phyloP scores from a whole-genome alignment of 192 early-diverging fungal species.

The Umbelopsis sp. region DNA sequence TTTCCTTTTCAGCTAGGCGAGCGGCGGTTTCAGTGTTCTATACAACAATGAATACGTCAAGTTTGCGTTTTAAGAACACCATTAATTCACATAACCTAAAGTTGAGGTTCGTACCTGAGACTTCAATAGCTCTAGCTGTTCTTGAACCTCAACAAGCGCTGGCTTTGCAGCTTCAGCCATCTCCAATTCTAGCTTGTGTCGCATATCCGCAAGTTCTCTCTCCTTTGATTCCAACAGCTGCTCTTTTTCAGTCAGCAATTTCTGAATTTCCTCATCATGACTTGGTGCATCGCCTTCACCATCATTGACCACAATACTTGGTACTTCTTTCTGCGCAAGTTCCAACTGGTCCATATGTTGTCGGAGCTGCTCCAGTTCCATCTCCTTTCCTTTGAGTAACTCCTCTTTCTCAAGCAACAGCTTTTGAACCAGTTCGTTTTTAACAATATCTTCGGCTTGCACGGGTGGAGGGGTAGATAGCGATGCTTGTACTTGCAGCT shows the following conservation, averaged over 20 bases:
- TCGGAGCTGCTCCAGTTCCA: conserved; percentile 14
- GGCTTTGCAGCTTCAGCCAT: conserved; percentile 34
- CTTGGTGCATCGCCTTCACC: not conserved
- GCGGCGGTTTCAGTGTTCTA: conserved; percentile 29
- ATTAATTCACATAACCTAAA: not conserved
- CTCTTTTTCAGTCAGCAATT: not conserved
- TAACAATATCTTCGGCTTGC: not conserved
- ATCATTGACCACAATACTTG: conserved; percentile 5
- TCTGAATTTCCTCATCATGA: not conserved
- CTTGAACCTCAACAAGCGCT: conserved; percentile 32
- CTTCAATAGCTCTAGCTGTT: conserved; percentile 32
- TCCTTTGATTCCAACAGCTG: not conserved
- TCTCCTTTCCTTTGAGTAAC: conserved; percentile 24
- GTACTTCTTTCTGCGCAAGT: not conserved
- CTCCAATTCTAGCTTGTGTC: conserved; percentile 20
- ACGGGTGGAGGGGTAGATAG: not conserved
- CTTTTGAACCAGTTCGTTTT: conserved; percentile 3
- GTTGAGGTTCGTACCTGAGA: not conserved
- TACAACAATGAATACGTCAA: not conserved
- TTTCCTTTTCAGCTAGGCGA: conserved; percentile 35
- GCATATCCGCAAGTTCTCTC: not conserved
- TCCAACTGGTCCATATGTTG: not conserved
- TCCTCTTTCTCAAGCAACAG: conserved; percentile 30
- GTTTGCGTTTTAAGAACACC: not conserved
- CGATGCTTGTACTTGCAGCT: conserved; percentile 10